Evolutionary conservation across 176 grass and related monocot species (phyloP).

Genomic region (Musa schizocarpa): DNA sequence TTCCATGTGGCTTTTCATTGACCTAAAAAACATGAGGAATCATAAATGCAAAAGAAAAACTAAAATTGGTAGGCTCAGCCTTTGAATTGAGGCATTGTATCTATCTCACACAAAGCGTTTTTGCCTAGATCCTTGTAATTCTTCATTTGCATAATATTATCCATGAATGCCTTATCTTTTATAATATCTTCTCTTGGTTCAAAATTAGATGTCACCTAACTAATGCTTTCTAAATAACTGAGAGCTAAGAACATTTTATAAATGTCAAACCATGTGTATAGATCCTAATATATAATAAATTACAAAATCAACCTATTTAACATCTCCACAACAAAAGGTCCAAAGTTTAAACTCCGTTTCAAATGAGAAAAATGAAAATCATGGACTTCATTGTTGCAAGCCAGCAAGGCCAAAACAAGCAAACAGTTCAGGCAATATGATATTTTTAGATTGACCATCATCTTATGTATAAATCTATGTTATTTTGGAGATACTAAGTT

Average conservation of each 20-base stretch:
- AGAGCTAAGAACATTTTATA: background rate
- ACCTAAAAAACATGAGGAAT: background rate
- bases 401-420: background rate
- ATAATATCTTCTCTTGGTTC: background rate
- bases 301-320: background rate
- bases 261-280: background rate
- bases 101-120: background rate
- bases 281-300: background rate
- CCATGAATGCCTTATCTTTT: background rate
- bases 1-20: slow-evolving; percentile 23
- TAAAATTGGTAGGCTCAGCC: background rate
- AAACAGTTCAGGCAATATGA: background rate
- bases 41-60: background rate
- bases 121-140: background rate
- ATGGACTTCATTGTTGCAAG: background rate
- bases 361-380: background rate
- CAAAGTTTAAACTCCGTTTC: background rate
- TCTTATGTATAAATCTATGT: background rate
- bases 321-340: background rate
- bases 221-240: background rate
- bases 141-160: background rate
- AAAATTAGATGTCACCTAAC: background rate
- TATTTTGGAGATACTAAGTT: too few relatives aligned
- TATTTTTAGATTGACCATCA: background rate
- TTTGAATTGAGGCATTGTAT: background rate